Base-by-base conservation (phyloP, 352 stramenopile genomes). In the Elongisporangium undulatum region DNA sequence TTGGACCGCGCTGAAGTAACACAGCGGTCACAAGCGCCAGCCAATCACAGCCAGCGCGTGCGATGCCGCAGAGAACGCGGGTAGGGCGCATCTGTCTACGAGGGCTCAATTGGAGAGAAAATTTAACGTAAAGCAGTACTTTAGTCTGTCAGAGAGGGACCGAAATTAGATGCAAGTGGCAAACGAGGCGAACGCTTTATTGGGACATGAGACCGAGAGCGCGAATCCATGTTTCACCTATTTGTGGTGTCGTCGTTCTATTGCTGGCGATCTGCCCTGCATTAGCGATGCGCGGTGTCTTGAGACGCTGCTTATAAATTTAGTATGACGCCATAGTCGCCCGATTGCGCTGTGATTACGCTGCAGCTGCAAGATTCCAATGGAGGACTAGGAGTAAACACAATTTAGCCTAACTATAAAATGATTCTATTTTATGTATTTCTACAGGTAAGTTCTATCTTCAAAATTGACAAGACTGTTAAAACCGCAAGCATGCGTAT, bases 1-100 rank as follows among this genome's bases (percentile, higher is more conserved):
- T 45, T 45, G 34, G 34, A 53, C n/a, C 21, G 49, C n/a, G 10
- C n/a, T 53, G 49, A 53, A 53, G 49, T 53, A 53, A 53, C 49
- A 24, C 49, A 53, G 21, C 19, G n/a, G 49, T 53, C 49, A 53
- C 49, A 24, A 53, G n/a, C 49, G n/a, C 19, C 49, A 24, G 49
- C n/a, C 21, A 53, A 24, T 53, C 19, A 53, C n/a, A 45, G 34
- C 34, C 1, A 2, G 9, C 9, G 13, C 3, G 34, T 45, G 34
- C 6, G 34, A 45, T 45, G 34, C 34, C 1, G 34, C 34, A 45
- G 34, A 45, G 34, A 45, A 45, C 34, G 34, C 34, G 34, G 34
- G 7, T 45, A 45, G 34, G 34, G 34, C 13, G 34, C 34, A 45
- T 45, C 34, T 45, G 34, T 45, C 34, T 45, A 45, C 34, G 34